Evolutionary conservation across 2,329 filamentous ascomycete species (phyloP), one percentile per base, ranked within the genome.

Genomic region (Cercospora sp.): DNA sequence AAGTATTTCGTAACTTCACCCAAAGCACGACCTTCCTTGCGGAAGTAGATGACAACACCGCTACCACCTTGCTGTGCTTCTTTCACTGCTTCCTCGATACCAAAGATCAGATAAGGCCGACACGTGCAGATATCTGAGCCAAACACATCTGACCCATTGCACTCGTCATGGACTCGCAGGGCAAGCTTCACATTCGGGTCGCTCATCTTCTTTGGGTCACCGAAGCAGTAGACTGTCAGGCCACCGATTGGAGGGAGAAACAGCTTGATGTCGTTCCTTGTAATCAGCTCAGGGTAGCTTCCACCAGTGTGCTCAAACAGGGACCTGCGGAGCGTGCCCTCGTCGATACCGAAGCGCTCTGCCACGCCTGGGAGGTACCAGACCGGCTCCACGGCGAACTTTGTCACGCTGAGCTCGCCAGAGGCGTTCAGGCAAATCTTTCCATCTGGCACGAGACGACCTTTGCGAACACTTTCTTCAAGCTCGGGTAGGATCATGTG

Each of bases 61-160:
- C 91, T 94, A 59, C 94, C 94, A 63, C 94, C 94, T 66, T 91
- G 93, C 79, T 98, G 95, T 10, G 95, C 95, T 81, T 98, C 93
- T 77, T 96, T 97, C 74, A 99, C 94, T 12, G 95, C 95, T 80
- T 99, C 95, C 77, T 97, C 93, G 69, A 99, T 96, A 69, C 95
- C 95, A 78, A 96, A 98, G 77, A 97, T 96, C 66, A 98, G 88
- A 79, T 98, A 98, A 16, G 95, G 95, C 66, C 92, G 88, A 80
- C 94, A 98, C 10, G 95, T 98, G 82, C 95, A 98, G 76, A 98
- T 99, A 79, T 99, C 95, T 20, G 93, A 97, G 68, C 94, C 93
- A 79, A 98, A 99, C 53, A 98, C 95, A 81, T 99, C 95, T 78
- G 92, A 96, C 66, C 95, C 95, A 77, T 98, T 98, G 82, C 95